A percentile compares a stretch with the other conserved stretches of the same genome.
Conservation (phyloP, 352 stramenopile genomes). For the Phytophthora cactorum region DNA sequence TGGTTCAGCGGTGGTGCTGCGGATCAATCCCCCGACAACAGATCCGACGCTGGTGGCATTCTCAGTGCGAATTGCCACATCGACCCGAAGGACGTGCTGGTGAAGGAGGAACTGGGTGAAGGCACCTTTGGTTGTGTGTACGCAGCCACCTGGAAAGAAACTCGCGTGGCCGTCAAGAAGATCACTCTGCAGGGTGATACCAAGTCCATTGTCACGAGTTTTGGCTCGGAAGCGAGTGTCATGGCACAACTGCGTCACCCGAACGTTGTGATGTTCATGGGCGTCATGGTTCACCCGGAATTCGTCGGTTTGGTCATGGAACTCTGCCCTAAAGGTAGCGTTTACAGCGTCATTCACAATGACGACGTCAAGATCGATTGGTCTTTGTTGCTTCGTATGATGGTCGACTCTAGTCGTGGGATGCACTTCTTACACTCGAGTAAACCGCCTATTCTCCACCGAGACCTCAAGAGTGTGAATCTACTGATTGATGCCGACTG, state of each 20-base stretch:
- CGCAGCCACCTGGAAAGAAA: constrained; percentile 83
- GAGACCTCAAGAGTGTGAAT: constrained; percentile 92
- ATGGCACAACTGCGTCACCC: constrained; percentile 86
- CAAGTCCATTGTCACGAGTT: constrained; percentile 84
- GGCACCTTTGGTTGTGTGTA: constrained; percentile 84
- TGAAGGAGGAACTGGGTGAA: constrained; percentile 82
- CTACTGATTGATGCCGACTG: constrained; percentile 89
- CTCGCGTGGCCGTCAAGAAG: constrained; percentile 84
- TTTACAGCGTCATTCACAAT: constrained; percentile 84
- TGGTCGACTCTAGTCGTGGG: constrained; percentile 85
- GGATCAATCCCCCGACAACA: constrained; percentile 53
- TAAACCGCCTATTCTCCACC: constrained; percentile 88
- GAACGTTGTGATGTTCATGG: constrained; percentile 93
- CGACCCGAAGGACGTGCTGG: constrained; percentile 79
- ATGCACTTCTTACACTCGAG: constrained; percentile 94
- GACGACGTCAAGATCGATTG: constrained; percentile 86
- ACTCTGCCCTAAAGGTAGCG: constrained; percentile 84
- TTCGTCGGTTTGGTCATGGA: constrained; percentile 91
- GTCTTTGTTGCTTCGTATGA: constrained; percentile 86
- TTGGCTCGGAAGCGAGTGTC: constrained; percentile 80
- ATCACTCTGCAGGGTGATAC: constrained; percentile 83
- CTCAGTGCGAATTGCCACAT: constrained; percentile 87
- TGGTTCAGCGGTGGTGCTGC: constrained; percentile 85
- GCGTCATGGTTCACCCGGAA: constrained; percentile 87
- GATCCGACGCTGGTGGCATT: constrained; percentile 48